Evolutionary conservation across 2,329 filamentous ascomycete genomes (phyloP).

Genomic region (Fusarium sp.): DNA sequence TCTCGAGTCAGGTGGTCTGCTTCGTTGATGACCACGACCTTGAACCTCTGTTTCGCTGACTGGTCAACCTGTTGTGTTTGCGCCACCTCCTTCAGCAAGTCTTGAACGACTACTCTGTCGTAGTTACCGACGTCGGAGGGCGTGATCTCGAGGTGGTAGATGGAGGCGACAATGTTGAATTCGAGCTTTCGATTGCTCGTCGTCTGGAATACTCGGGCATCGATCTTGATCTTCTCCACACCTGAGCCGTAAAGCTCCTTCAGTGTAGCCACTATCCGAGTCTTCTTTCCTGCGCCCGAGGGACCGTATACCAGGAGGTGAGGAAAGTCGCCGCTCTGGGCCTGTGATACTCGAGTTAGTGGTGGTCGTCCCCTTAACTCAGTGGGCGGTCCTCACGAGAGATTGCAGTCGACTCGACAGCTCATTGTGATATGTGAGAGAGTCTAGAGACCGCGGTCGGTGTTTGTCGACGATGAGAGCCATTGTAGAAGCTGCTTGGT

Average conservation of each 20-base stretch:
- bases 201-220: slow-evolving; percentile 95
- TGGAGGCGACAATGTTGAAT: slow-evolving; percentile 97
- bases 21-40: slow-evolving; percentile 99
- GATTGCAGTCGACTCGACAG: slow-evolving; percentile 89
- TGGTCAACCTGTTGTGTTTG: slow-evolving; percentile 99
- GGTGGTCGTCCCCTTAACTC: background rate
- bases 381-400: slow-evolving; percentile 75
- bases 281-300: slow-evolving; percentile 97
- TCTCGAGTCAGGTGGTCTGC: slow-evolving; percentile 94
- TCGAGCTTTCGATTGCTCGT: slow-evolving; percentile 96
- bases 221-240: slow-evolving; percentile 99
- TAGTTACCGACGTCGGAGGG: slow-evolving; percentile 97
- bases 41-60: slow-evolving; percentile 90
- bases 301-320: slow-evolving; percentile 98
- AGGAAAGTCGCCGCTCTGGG: slow-evolving; percentile 96
- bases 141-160: slow-evolving; percentile 98
- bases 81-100: slow-evolving; percentile 95
- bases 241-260: slow-evolving; percentile 96
- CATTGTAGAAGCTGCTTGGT: slow-evolving; percentile 57
- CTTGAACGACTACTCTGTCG: slow-evolving; percentile 94
- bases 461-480: slow-evolving; percentile 80
- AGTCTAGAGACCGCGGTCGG: slow-evolving; percentile 78
- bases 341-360: slow-evolving; percentile 63
- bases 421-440: slow-evolving; percentile 87
- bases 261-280: slow-evolving; percentile 91